Evolutionary conservation across 2,329 filamentous ascomycete genomes (phyloP), one percentile per base, ranked within the genome.

Genomic region (Drechslerella stenobrocha): DNA sequence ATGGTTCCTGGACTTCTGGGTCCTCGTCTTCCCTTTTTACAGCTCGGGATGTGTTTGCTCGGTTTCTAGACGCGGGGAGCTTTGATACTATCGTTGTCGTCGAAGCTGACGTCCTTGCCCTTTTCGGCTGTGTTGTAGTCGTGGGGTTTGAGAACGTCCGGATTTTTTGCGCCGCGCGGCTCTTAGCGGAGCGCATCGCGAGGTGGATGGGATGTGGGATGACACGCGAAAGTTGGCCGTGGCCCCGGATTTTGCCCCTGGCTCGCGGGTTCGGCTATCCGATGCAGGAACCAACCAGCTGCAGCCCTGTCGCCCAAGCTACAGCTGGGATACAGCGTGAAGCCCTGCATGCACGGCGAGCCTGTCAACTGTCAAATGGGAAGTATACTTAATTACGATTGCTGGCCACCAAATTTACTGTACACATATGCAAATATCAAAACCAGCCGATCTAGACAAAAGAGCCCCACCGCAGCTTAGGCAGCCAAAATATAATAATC

Each of bases 401-500:
- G 28, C 28, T 30, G 5, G 28, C 28, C 28, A 34, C 23, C 18
- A 18, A 5, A 15, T 6, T 7, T 34, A 32, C 22, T 18, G 35
- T 45, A 45, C 26, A 45, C 34, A 45, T 9, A 28, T 15, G 9
- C 46, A 13, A 32, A 32, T 8, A 11, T 52, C 22, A 6, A 45
- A 20, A 32, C 32, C 22, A 18, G 13, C 11, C 24, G 13, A n/a
- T 32, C 13, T 32, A 22, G 3, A 44, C 13, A 47, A 47, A 34
- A 3, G 63, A 67, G 3, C 63, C 63, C 57, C 57, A 69, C 52
- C 64, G 61, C 37, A 69, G 28, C 32, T 69, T 69, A 3, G 64
- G 64, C 26, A 63, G 24, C 64, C 56, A 63, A 34, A 69, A 63
- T 24, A 69, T 53, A 13, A 69, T 61, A 50, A 69, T 37, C 30